Evolutionary conservation across 495 filamentous ascomycete species (phyloP), one percentile per base, ranked within the genome.

Genomic region (Parathielavia hyrcaniae): DNA sequence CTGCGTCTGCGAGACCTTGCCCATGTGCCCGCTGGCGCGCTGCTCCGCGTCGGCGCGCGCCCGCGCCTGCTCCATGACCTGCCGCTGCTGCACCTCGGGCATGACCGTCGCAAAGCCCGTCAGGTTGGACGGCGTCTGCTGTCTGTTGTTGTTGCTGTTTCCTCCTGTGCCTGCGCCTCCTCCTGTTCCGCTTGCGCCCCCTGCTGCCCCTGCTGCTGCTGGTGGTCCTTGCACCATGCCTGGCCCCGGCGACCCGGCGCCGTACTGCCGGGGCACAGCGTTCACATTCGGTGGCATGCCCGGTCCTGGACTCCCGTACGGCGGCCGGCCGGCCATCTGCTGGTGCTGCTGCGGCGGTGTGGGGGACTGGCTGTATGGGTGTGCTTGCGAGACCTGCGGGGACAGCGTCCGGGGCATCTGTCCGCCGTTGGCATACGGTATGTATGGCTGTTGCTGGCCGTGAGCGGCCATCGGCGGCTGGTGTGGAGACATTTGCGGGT

Each of bases 21-120:
- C 63, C 62, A 67, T 71, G 56, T 69, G 67, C 5, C 68, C 67
- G 44, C 57, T 66, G 6, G 67, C 73, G 22, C 57, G 65, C 53
- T 72, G 71, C 44, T 71, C 70, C 1, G 73, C 74, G 49, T 73
- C 71, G 30, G 74, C 72, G 4, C 75, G 64, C 17, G 77, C 76
- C 36, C 72, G 67, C 12, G 75, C 75, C 62, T 77, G 77, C 36
- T 77, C 71, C 73, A 77, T 67, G 1, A 73, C 62, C 53, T 67
- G 68, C 13, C 69, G 65, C 53, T 73, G 72, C 43, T 72, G 69
- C 12, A 64, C 61, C 35, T 69, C 64, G 5, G 66, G 65, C 68
- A 73, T 72, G 38, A 73, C 69, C 1, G 69, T 71, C 0, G 69
- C 66, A 43, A 69, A 73, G 23, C 73, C 70, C 11, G 71, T 67